phyloP scores from a whole-genome alignment of 768 basidiomycete genomes.

The Cystofilobasidium capitatum region DNA sequence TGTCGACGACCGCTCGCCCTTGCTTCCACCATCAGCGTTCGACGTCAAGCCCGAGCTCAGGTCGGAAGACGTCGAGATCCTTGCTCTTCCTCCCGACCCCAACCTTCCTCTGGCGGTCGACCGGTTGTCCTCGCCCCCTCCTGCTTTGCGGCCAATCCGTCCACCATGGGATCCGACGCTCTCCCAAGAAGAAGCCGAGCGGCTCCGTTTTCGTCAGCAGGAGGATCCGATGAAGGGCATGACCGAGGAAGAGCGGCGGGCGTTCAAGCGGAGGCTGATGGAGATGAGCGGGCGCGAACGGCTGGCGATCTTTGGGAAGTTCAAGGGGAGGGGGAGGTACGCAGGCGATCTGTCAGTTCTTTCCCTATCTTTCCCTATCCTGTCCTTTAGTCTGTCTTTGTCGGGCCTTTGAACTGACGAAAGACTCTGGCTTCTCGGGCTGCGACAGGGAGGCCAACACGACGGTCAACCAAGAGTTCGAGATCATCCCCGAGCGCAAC shows the following conservation, averaged over 20 bases:
- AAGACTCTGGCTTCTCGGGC: neutral
- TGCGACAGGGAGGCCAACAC: conserved; percentile 34
- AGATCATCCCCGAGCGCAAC: conserved; percentile 59
- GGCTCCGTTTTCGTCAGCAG: neutral
- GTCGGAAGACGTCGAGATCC: neutral
- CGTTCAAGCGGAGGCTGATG: conserved; percentile 28
- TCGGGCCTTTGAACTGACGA: conserved; percentile 14
- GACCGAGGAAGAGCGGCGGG: conserved; percentile 30
- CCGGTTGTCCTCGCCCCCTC: too few relatives aligned
- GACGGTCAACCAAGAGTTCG: conserved; percentile 57
- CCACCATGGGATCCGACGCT: neutral
- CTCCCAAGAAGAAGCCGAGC: neutral
- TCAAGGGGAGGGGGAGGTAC: conserved; percentile 37
- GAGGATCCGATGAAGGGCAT: conserved; percentile 20
- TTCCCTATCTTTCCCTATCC: too few relatives aligned
- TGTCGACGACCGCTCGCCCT: neutral
- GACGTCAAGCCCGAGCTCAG: neutral
- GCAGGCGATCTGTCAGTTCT: conserved; percentile 29
- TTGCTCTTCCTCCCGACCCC: neutral
- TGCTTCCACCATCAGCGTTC: neutral
- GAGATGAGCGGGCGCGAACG: conserved; percentile 30
- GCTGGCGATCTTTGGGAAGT: conserved; percentile 31
- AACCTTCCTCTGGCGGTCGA: neutral
- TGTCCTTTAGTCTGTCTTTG: neutral
- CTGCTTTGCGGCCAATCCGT: too few relatives aligned